Percentiles rank a stretch among this genome's conserved stretches.
These are phyloP conservation scores for Boletus speciosus DNA, from an alignment of 768 basidiomycete species.

Conservation along the genomic window DNA sequence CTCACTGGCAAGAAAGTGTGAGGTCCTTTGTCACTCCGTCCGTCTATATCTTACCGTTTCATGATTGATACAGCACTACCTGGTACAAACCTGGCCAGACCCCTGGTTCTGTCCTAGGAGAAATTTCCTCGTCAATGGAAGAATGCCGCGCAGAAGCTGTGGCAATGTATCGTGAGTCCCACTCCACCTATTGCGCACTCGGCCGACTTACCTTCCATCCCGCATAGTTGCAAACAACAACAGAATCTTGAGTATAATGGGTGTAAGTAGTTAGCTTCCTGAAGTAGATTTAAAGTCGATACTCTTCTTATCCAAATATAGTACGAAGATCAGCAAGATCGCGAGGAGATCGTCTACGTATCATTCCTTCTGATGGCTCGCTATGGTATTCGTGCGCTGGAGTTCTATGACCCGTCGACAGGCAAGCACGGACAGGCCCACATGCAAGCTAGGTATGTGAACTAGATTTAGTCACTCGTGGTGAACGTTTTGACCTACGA, in stretches of 20 bases:
- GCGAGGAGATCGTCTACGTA: slow-evolving; percentile 77
- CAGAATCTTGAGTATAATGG: slow-evolving; percentile 79
- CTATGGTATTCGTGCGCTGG: slow-evolving; percentile 71
- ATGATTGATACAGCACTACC: slow-evolving; percentile 46
- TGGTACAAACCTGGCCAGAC: slow-evolving; percentile 92
- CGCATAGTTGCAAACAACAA: slow-evolving; percentile 63
- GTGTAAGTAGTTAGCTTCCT: slow-evolving; percentile 40
- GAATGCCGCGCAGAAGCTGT: slow-evolving; percentile 92
- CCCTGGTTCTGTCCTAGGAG: slow-evolving; percentile 75
- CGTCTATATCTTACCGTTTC: not conserved
- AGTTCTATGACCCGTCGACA: slow-evolving; percentile 78
- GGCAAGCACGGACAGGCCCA: slow-evolving; percentile 87
- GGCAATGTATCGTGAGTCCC: slow-evolving; percentile 65
- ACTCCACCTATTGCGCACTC: not conserved
- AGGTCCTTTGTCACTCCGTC: slow-evolving; percentile 16
- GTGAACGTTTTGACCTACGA: not conserved
- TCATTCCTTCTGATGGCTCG: slow-evolving; percentile 87
- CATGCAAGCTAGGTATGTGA: slow-evolving; percentile 78
- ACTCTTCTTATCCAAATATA: slow-evolving; percentile 23
- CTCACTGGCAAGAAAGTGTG: slow-evolving; percentile 75
- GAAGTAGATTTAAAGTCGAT: not conserved
- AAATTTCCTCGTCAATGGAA: slow-evolving; percentile 88
- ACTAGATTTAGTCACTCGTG: not conserved
- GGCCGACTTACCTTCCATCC: not conserved
- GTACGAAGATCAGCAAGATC: slow-evolving; percentile 65